A percentile compares a stretch with the other conserved stretches of the same genome.
Evolutionary conservation across 2,329 filamentous ascomycete species (phyloP).

Genomic region (Rutstroemia sp.): DNA sequence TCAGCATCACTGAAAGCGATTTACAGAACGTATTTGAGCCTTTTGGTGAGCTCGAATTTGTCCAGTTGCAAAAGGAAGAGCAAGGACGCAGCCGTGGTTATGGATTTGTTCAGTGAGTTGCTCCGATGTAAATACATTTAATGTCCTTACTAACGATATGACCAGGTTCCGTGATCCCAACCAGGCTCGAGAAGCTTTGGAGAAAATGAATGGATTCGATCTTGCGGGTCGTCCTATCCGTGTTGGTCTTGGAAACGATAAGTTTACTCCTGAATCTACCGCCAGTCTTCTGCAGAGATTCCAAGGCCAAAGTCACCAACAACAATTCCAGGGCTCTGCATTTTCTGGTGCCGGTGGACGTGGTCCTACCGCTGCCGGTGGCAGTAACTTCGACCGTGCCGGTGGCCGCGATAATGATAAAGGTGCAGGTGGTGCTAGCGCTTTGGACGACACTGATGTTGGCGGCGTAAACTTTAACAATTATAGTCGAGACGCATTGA

Average conservation of each 20-base stretch:
- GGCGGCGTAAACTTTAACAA: conserved; percentile 99
- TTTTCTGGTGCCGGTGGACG: conserved; percentile 88
- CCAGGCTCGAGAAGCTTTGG: conserved; percentile 87
- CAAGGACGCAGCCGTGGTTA: conserved; percentile 86
- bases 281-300: conserved; percentile 88
- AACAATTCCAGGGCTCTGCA: conserved; percentile 77
- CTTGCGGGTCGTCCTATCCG: conserved; percentile 94
- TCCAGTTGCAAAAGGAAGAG: conserved; percentile 95
- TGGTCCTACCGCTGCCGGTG: conserved; percentile 70
- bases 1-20: conserved; percentile 96
- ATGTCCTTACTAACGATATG: conserved; percentile 31
- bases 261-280: conserved; percentile 97
- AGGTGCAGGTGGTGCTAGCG: conserved; percentile 78
- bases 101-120: conserved; percentile 92
- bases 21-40: conserved; percentile 95
- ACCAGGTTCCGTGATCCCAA: conserved; percentile 78
- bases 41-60: conserved; percentile 95
- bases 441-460: conserved; percentile 94
- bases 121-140: background rate
- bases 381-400: conserved; percentile 78
- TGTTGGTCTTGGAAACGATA: conserved; percentile 99
- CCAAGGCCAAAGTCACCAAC: conserved; percentile 65
- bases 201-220: conserved; percentile 99
- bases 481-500: conserved; percentile 95
- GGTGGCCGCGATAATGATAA: conserved; percentile 87